Evolutionary conservation across 2,329 filamentous ascomycete genomes (phyloP).

Genomic region (Cladosporium sp.): DNA sequence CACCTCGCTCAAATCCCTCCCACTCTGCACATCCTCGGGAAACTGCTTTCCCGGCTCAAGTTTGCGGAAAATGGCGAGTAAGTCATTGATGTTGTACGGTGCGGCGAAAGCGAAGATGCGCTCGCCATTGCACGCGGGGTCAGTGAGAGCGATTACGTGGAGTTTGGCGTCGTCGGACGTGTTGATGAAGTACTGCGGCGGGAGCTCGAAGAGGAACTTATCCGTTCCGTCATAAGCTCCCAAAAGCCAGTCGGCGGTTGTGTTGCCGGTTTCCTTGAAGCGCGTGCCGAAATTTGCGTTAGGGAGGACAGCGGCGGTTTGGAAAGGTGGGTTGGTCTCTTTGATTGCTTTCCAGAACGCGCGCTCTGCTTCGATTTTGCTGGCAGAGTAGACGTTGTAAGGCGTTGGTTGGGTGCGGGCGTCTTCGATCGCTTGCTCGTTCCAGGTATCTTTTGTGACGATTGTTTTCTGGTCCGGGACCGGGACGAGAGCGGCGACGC

Average conservation of each 20-base stretch:
- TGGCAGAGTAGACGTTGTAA: slow-evolving; percentile 38
- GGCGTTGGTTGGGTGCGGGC: slow-evolving; percentile 25
- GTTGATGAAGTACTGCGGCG: slow-evolving; percentile 38
- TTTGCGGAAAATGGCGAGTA: slow-evolving; percentile 37
- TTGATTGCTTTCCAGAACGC: slow-evolving; percentile 44
- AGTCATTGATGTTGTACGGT: slow-evolving; percentile 43
- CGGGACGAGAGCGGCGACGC: slow-evolving; percentile 32
- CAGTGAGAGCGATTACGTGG: slow-evolving; percentile 49
- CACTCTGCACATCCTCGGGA: slow-evolving; percentile 17
- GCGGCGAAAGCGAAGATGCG: slow-evolving; percentile 52
- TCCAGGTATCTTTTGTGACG: slow-evolving; percentile 28
- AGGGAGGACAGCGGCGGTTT: slow-evolving; percentile 36
- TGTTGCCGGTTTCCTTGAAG: slow-evolving; percentile 6
- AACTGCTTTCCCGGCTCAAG: slow-evolving; percentile 33
- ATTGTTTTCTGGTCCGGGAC: slow-evolving; percentile 32
- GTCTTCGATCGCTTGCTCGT: slow-evolving; percentile 26
- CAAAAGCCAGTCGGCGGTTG: slow-evolving; percentile 8
- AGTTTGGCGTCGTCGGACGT: slow-evolving; percentile 48
- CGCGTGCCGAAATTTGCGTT: slow-evolving; percentile 24
- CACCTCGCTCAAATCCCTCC: slow-evolving; percentile 22
- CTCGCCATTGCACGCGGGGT: slow-evolving; percentile 43
- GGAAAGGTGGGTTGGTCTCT: slow-evolving; percentile 41
- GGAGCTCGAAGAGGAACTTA: not conserved
- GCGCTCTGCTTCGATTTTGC: slow-evolving; percentile 45
- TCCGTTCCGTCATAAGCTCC: not conserved